Base-by-base conservation (phyloP, 2,329 filamentous ascomycete species). In the Botrytis byssoidea region DNA sequence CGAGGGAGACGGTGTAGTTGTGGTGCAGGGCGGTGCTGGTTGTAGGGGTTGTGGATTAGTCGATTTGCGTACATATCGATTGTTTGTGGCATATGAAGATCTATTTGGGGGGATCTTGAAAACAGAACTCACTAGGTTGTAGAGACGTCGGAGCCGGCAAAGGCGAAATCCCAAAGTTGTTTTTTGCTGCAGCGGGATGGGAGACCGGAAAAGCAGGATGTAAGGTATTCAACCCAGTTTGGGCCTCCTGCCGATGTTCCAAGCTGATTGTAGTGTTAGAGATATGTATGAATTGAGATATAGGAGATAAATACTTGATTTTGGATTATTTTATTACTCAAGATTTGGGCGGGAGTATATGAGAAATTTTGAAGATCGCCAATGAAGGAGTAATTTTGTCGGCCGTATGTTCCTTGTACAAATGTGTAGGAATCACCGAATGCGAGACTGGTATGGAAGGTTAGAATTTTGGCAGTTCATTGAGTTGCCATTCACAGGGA, bases 101-200 rank as follows among this genome's bases (percentile, higher is more conserved):
- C 16, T 2, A 7, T 16, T 1, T 10, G 0, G 32, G 3, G 12
- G 29, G 32, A 29, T 16, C 22, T 29, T n/a, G 48, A 18, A 18
- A 8, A 9, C 18, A 7, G n/a, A 25, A 55, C 48, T 55, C 0
- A 74, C 80, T 74, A 67, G 37, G 74, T 59, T 18, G 60, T 60
- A 48, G 84, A 84, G 29, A 87, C 83, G 72, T 88, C 85, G 0
- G 85, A 83, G 4, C 87, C 87, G 1, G 85, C 86, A 74, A 88
- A 88, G 0, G 87, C 86, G 76, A 88, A 88, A 73, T 88, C 84
- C 87, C 87, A 89, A 0, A 89, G 81, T 70, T 88, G 85, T 18
- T 80, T 82, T 16, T 82, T 75, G 77, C 87, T 75, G 77, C 87
- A 88, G 32, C 80, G 80, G 40, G 79, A 78, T 3, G 86, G 86